phyloP scores from a whole-genome alignment of 257 asterid genomes.

The Vinca minor region DNA sequence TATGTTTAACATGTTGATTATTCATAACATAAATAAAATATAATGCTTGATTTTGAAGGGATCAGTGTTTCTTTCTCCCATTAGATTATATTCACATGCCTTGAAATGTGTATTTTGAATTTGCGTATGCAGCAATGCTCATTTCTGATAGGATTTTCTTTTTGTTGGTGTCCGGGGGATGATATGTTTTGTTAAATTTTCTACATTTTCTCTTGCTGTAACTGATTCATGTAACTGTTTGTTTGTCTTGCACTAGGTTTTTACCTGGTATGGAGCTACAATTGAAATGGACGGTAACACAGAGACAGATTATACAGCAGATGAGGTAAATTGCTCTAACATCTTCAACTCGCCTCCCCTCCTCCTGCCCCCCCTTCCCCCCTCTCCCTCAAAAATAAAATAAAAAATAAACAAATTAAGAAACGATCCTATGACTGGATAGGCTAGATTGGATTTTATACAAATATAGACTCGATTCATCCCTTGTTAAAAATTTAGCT shows the following conservation, averaged over 20 bases:
- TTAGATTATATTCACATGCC: neutral
- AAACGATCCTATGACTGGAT: too few relatives aligned
- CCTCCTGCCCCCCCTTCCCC: too few relatives aligned
- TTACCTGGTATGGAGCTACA: slow-evolving; percentile 95
- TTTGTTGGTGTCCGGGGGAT: too few relatives aligned
- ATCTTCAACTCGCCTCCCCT: too few relatives aligned
- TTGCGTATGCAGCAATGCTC: neutral
- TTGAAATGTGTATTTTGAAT: neutral
- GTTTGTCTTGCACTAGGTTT: slow-evolving; percentile 43
- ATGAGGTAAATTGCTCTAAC: slow-evolving; percentile 63
- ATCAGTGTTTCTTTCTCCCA: neutral
- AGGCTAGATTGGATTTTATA: too few relatives aligned
- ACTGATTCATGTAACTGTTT: slow-evolving; percentile 2
- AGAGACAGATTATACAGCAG: slow-evolving; percentile 92
- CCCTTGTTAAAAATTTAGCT: too few relatives aligned
- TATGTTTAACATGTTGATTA: neutral
- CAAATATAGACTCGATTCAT: too few relatives aligned
- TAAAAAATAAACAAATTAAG: too few relatives aligned
- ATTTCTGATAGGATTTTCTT: neutral
- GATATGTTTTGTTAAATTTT: neutral
- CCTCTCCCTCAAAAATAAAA: too few relatives aligned
- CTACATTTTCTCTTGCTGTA: neutral
- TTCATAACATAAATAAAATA: neutral
- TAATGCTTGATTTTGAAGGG: neutral
- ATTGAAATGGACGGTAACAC: slow-evolving; percentile 83